A percentile compares a stretch with the other conserved stretches of the same genome.
These are phyloP conservation scores for Leersia perrieri DNA, from an alignment of 176 grass and related monocot genomes.

Conservation along the genomic window DNA sequence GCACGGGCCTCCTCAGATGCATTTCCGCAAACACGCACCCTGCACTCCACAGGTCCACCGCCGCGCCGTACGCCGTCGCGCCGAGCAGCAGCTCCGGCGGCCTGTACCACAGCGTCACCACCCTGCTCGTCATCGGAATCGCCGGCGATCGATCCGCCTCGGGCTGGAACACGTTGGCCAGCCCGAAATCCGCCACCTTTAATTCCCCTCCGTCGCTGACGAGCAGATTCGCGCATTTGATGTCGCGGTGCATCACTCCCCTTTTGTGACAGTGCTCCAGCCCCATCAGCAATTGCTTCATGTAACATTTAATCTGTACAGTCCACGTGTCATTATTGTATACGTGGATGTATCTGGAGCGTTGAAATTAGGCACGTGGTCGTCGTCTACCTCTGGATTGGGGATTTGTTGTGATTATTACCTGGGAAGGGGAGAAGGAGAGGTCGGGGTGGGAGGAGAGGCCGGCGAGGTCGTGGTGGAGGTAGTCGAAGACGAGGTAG, in stretches of 20 bases:
- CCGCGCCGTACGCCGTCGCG: slow-evolving; percentile 65
- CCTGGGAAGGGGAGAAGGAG: slow-evolving; percentile 51
- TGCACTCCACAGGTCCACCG: slow-evolving; percentile 91
- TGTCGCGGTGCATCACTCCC: slow-evolving; percentile 88
- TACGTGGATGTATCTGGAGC: no score
- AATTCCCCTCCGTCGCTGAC: slow-evolving; percentile 70
- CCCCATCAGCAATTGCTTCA: slow-evolving; percentile 78
- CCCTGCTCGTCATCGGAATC: slow-evolving; percentile 64
- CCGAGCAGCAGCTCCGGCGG: slow-evolving; percentile 92
- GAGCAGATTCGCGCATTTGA: slow-evolving; percentile 95
- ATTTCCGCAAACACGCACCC: slow-evolving; percentile 94
- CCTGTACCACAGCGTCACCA: slow-evolving; percentile 94
- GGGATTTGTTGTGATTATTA: no score
- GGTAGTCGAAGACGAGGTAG: slow-evolving; percentile 76
- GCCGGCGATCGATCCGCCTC: neutral
- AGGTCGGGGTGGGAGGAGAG: slow-evolving; percentile 42
- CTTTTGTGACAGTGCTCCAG: slow-evolving; percentile 81
- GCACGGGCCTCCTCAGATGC: slow-evolving; percentile 60
- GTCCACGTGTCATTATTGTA: neutral
- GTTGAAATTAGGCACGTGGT: no score
- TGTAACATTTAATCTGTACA: slow-evolving; percentile 90
- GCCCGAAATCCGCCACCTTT: slow-evolving; percentile 95
- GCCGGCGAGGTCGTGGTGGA: slow-evolving; percentile 75
- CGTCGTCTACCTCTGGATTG: no score
- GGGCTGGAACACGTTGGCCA: slow-evolving; percentile 54